Conservation (phyloP, 2,329 filamentous ascomycete species). For the Penicillium sp. region DNA sequence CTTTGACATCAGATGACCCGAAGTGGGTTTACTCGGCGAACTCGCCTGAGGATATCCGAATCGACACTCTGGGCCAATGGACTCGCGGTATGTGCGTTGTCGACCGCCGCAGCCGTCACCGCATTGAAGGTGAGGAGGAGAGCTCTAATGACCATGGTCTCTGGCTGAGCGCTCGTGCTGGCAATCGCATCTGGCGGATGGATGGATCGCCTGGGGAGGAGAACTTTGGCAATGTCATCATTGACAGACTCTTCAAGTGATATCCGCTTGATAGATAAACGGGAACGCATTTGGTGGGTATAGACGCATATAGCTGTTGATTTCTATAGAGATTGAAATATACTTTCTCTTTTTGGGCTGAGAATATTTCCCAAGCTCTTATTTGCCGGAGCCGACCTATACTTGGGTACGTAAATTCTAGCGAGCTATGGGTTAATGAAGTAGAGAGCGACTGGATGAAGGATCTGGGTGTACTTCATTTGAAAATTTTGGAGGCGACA, state of each 20-base stretch:
- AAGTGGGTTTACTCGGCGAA: slow-evolving; percentile 48
- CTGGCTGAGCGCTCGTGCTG: slow-evolving; percentile 71
- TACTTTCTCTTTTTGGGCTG: not conserved
- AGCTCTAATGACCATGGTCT: slow-evolving; percentile 68
- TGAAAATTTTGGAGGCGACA: too few relatives aligned
- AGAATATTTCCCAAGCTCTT: not conserved
- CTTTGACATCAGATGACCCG: slow-evolving; percentile 53
- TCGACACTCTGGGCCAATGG: slow-evolving; percentile 93
- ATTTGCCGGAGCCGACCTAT: not conserved
- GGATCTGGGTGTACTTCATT: too few relatives aligned
- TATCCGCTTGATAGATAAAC: not conserved
- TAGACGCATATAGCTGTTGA: not conserved
- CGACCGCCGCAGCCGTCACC: slow-evolving; percentile 62
- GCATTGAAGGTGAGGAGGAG: slow-evolving; percentile 50
- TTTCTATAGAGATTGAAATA: not conserved
- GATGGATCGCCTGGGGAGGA: slow-evolving; percentile 66
- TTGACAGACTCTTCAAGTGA: slow-evolving; percentile 61
- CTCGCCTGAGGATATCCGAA: slow-evolving; percentile 72
- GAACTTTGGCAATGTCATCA: slow-evolving; percentile 63
- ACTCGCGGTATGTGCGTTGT: slow-evolving; percentile 86
- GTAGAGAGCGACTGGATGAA: not conserved
- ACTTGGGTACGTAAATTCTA: not conserved
- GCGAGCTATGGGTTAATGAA: not conserved
- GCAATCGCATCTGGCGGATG: slow-evolving; percentile 78
- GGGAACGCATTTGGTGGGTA: not conserved